Evolutionary conservation across 805 yeast genomes (phyloP).

Genomic region (Lipomyces chichibuensis): DNA sequence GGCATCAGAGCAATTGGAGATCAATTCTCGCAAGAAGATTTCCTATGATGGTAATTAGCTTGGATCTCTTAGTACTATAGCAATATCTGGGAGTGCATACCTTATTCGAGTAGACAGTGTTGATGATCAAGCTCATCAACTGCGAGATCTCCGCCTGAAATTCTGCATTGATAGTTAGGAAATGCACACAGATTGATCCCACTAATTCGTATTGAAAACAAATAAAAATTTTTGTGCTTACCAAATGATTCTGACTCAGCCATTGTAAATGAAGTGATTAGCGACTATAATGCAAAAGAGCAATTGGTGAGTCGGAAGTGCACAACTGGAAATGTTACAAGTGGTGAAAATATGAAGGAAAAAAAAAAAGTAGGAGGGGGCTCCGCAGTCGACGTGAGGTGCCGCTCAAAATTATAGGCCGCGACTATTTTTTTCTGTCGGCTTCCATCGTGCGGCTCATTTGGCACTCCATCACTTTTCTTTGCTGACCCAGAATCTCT

Average conservation of each 20-base stretch:
- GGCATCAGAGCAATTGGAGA: conserved; percentile 99
- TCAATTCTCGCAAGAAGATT: conserved; percentile 97
- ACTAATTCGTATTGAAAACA: neutral
- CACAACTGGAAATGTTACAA: neutral
- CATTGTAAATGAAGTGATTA: conserved; percentile 18
- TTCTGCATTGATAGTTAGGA: conserved; percentile 21
- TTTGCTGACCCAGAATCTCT: neutral
- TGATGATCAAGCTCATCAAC: conserved; percentile 99
- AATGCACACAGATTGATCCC: neutral
- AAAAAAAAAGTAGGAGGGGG: neutral
- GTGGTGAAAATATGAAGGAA: conserved; percentile 6
- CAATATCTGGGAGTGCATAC: conserved; percentile 5
- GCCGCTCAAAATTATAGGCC: conserved; percentile 4
- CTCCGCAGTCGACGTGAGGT: neutral
- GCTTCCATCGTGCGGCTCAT: conserved; percentile 19
- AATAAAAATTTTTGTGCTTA: conserved; percentile 6
- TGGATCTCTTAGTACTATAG: neutral
- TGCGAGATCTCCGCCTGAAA: conserved; percentile 99
- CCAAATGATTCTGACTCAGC: conserved; percentile 33
- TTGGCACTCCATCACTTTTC: neutral
- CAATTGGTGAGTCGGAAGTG: neutral
- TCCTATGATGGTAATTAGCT: conserved; percentile 49
- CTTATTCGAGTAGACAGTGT: conserved; percentile 99
- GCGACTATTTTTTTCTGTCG: conserved; percentile 20
- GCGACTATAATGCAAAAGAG: neutral